These are phyloP conservation scores for Euphrasia confusa DNA, from an alignment of 257 asterid genomes.

Conservation along the genomic window DNA sequence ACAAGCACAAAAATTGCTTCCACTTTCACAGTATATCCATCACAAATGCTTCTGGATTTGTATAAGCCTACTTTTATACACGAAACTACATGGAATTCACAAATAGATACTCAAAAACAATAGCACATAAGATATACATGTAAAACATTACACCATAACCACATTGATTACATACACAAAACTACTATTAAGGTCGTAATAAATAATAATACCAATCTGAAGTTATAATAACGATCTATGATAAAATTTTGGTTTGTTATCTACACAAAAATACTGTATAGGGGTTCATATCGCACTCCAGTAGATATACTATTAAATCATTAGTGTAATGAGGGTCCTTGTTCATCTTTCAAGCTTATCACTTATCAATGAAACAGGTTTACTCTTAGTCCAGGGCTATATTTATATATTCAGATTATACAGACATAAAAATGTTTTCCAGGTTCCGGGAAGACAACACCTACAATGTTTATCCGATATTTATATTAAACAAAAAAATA, in stretches of 20 bases:
- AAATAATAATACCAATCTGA: neutral
- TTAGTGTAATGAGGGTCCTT: neutral
- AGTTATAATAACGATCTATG: no score
- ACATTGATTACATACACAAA: neutral
- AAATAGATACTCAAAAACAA: neutral
- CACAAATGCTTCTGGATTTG: neutral
- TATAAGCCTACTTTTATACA: no score
- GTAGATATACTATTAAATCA: neutral
- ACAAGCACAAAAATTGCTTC: neutral
- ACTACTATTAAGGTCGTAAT: neutral
- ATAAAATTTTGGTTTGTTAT: neutral
- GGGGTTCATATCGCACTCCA: neutral
- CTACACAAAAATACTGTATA: neutral
- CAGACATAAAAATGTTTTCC: neutral
- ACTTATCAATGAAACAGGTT: neutral
- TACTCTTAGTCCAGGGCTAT: neutral
- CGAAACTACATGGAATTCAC: neutral
- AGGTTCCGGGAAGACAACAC: neutral
- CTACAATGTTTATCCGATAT: neutral
- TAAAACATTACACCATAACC: neutral
- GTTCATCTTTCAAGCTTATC: neutral
- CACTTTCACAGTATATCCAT: neutral
- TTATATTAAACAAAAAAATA: neutral
- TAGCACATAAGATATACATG: neutral
- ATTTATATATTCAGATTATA: neutral